Base-by-base conservation (phyloP, 2,329 filamentous ascomycete genomes). In the Fusarium redolens region DNA sequence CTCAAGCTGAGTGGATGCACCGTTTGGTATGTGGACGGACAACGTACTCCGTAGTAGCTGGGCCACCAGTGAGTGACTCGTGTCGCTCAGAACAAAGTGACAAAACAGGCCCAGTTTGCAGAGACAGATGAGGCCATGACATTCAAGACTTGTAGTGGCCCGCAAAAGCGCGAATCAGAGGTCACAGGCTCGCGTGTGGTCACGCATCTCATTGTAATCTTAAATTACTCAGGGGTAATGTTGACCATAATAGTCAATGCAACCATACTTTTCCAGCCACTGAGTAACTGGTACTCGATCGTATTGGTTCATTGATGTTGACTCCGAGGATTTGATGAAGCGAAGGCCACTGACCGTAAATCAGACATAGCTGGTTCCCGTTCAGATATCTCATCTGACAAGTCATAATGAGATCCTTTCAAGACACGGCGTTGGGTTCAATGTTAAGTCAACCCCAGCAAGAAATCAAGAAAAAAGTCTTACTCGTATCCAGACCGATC, bases 151-250 rank as follows among this genome's bases (percentile, higher is more conserved):
- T 55, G 48, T 40, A 30, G 44, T 54, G 66, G 65, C 66, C 70
- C 55, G 55, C 61, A 63, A 58, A 60, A 59, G 71, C 62, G 59
- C 68, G 71, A 73, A 72, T 67, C 54, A 65, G 57, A 58, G 25
- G 25, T 37, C 54, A 55, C 66, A 35, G 48, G 31, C 69, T 70
- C 72, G 68, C 61, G 69, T 70, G 72, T 56, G 48, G 52, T 60
- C 51, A 54, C 33, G 57, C 57, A 55, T 45, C 50, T 30, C 43
- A 50, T 40, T 54, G 61, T 48, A 75, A 72, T 69, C 68, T 73
- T 76, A 70, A 69, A 77, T 77, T 77, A 65, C 68, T 55, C 61
- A 76, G 75, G 75, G 75, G 75, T 64, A 67, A 67, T 73, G 59
- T 55, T 65, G 70, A 66, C 58, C 58, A 65, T 65, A 47, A 54